A percentile compares a stretch with the other conserved stretches of the same genome.
phyloP scores from a whole-genome alignment of 345 rosid genomes.

The Melaleuca quinquenervia region DNA sequence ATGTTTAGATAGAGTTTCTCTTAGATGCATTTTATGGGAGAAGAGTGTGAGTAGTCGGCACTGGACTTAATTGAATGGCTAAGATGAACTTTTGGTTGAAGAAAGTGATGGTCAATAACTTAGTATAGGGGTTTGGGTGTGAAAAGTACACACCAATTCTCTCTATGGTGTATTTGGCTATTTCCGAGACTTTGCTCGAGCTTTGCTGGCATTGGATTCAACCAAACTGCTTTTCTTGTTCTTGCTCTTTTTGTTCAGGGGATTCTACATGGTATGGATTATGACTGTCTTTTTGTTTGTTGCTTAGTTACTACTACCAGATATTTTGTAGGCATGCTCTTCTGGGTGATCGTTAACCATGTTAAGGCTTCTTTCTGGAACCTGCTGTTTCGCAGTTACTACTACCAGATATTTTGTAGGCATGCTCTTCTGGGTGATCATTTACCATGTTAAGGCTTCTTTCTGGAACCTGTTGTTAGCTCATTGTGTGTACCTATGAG shows the following conservation, averaged over 20 bases:
- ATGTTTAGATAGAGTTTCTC: background rate
- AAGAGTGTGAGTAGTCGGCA: background rate
- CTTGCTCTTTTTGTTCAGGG: background rate
- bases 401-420: background rate
- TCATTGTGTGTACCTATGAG: background rate
- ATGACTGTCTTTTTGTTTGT: background rate
- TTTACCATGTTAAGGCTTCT: background rate
- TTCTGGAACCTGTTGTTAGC: background rate
- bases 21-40: background rate
- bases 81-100: background rate
- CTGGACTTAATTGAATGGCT: background rate
- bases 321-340: background rate
- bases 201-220: background rate
- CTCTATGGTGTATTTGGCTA: background rate
- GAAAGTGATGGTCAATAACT: background rate
- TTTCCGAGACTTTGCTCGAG: background rate
- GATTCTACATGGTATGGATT: background rate
- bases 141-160: background rate
- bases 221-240: background rate
- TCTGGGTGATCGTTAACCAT: background rate
- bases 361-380: background rate
- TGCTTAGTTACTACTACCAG: background rate
- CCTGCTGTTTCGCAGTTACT: no score
- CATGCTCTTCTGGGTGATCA: background rate
- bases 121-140: background rate